A percentile compares a stretch with the other conserved stretches of the same genome.
These are phyloP conservation scores for Pseudogymnoascus sp. DNA, from an alignment of 2,329 filamentous ascomycete species.

Conservation along the genomic window DNA sequence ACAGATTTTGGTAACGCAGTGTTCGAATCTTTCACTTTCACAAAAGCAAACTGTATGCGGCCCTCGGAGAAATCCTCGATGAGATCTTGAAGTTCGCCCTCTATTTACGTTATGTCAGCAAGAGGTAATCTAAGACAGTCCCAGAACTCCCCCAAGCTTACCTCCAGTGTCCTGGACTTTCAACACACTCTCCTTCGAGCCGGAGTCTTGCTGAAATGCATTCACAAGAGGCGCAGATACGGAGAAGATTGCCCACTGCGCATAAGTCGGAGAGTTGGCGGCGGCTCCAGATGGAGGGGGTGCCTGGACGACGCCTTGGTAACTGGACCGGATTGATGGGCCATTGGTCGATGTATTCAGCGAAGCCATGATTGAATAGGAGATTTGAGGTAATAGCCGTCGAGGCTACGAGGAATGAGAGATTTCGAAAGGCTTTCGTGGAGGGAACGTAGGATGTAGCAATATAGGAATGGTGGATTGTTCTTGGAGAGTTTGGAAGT, in stretches of 20 bases:
- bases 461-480: background rate
- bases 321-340: slow-evolving; percentile 78
- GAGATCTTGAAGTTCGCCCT: slow-evolving; percentile 83
- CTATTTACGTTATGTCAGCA: slow-evolving; percentile 38
- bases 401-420: background rate
- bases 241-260: slow-evolving; percentile 88
- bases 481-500: background rate
- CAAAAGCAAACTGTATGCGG: slow-evolving; percentile 91
- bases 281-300: slow-evolving; percentile 48
- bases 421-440: background rate
- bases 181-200: slow-evolving; percentile 83
- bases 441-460: background rate
- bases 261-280: slow-evolving; percentile 69
- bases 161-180: slow-evolving; percentile 91
- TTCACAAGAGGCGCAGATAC: slow-evolving; percentile 88
- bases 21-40: slow-evolving; percentile 95
- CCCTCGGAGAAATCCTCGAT: slow-evolving; percentile 96
- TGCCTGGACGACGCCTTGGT: slow-evolving; percentile 60
- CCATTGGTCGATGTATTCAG: slow-evolving; percentile 74
- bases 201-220: slow-evolving; percentile 78
- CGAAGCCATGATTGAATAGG: slow-evolving; percentile 56
- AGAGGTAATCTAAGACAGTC: background rate
- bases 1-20: slow-evolving; percentile 83
- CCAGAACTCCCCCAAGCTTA: slow-evolving; percentile 31
- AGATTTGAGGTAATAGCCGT: background rate